phyloP scores from a whole-genome alignment of 129 eudicot species.

The Helianthus tuberosus region DNA sequence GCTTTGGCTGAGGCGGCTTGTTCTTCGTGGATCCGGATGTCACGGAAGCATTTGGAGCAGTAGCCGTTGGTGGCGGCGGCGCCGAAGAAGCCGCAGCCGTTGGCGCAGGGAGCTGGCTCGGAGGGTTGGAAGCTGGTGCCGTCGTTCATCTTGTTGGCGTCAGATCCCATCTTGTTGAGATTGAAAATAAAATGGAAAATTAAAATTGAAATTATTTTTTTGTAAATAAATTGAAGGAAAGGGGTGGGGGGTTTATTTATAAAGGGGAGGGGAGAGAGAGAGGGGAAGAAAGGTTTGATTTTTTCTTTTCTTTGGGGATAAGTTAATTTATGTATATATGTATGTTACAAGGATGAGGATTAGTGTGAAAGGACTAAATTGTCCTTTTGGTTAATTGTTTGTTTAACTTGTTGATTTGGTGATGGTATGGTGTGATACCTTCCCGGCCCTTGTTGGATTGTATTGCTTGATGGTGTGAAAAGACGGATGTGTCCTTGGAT shows the following conservation, averaged over 20 bases:
- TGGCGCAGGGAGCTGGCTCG: conserved; percentile 59
- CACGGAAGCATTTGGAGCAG: conserved; percentile 78
- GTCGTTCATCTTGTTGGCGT: conserved; percentile 54
- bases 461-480: background rate
- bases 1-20: conserved; percentile 53
- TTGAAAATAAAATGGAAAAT: background rate
- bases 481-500: background rate
- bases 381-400: background rate
- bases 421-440: background rate
- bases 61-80: conserved; percentile 66
- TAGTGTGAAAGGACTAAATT: background rate
- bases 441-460: background rate
- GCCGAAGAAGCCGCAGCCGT: conserved; percentile 92
- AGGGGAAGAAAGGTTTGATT: background rate
- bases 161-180: conserved; percentile 47
- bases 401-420: background rate
- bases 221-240: background rate
- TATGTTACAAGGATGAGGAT: background rate
- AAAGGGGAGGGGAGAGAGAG: background rate
- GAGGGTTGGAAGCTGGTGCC: conserved; percentile 61
- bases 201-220: background rate
- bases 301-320: conserved; percentile 33
- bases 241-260: conserved; percentile 28
- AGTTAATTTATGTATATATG: conserved; percentile 1
- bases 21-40: conserved; percentile 43